Percentiles rank a stretch among this genome's conserved stretches.
Conservation (phyloP, 2,329 filamentous ascomycete genomes). For the Bipolaris oryzae region DNA sequence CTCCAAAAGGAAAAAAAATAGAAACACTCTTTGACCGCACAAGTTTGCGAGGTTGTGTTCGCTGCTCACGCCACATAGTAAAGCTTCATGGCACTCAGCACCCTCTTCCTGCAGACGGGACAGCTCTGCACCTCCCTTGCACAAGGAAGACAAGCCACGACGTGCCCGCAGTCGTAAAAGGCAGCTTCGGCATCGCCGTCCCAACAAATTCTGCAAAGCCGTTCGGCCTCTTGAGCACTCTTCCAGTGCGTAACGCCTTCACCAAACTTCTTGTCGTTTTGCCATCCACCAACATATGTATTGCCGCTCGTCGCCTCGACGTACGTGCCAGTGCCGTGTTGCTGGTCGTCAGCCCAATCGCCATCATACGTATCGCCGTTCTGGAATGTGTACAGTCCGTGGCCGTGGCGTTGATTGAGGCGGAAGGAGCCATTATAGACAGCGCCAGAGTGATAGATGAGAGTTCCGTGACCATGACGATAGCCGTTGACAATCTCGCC, state of each 20-base stretch:
- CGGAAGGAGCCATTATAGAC: conserved; percentile 63
- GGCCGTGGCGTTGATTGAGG: conserved; percentile 60
- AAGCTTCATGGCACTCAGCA: conserved; percentile 64
- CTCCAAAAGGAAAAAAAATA: not conserved
- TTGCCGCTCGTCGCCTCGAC: conserved; percentile 64
- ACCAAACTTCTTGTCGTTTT: conserved; percentile 64
- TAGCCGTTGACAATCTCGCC: conserved; percentile 56
- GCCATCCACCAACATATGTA: conserved; percentile 66
- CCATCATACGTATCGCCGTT: conserved; percentile 68
- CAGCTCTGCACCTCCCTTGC: conserved; percentile 64
- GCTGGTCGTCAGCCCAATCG: conserved; percentile 67
- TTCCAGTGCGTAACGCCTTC: conserved; percentile 68
- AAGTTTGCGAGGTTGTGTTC: no score
- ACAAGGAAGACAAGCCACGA: conserved; percentile 65
- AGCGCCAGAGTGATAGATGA: conserved; percentile 61
- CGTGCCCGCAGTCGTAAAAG: conserved; percentile 68
- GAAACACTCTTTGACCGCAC: not conserved
- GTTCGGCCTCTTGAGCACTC: conserved; percentile 65
- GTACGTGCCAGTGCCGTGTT: conserved; percentile 64
- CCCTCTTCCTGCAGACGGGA: conserved; percentile 65
- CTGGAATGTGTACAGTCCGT: conserved; percentile 63
- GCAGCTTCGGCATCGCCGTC: conserved; percentile 64
- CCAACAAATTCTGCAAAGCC: conserved; percentile 67
- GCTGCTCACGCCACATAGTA: conserved; percentile 49
- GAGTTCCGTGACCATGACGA: conserved; percentile 61